Evolutionary conservation across 352 stramenopile species (phyloP), one percentile per base, ranked within the genome.

Genomic region (Phytopythium montanum): DNA sequence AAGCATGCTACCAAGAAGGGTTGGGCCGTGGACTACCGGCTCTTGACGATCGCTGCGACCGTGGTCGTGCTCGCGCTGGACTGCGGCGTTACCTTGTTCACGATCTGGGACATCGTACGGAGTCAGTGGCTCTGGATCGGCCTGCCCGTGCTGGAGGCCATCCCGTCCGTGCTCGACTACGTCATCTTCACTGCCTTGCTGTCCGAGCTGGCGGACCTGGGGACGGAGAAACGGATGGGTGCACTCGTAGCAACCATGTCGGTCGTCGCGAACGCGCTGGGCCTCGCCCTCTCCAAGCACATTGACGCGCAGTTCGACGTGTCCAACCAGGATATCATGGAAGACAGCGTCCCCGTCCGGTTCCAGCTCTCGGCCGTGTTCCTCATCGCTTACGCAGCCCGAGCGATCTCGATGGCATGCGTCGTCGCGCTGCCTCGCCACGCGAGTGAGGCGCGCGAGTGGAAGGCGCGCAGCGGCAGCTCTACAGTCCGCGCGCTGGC

Each of bases 61-160:
- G 33, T 79, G 14, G 49, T 69, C 6, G 42, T 76, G 14, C 25
- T 89, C 3, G 38, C 66, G 19, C 45, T 86, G 25, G 79, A 89
- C 61, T 73, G 62, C 25, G 61, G 62, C 9, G 62, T 66, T 2
- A 82, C 68, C 12, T 61, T 89, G 50, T 75, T 85, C 42, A 86
- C 79, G 21, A 72, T 85, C 48, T 91, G 78, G 70, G 51, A 81
- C 33, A 44, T 90, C 45, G 68, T 88, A 14, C 73, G 81, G n/a
- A 85, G 60, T 38, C 79, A 88, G 53, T 88, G 70, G 69, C 72
- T 92, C 39, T 90, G 72, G 73, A 76, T 88, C 50, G 81, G 79
- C 25, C 62, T 88, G 41, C 69, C 81, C 3, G 66, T 87, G 19
- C 66, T 88, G 53, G 79, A 87, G 54, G 64, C 68, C 14, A 71